A percentile compares a stretch with the other conserved stretches of the same genome.
phyloP scores from a whole-genome alignment of 495 filamentous ascomycete species.

The Aspergillus saccharolyticus region DNA sequence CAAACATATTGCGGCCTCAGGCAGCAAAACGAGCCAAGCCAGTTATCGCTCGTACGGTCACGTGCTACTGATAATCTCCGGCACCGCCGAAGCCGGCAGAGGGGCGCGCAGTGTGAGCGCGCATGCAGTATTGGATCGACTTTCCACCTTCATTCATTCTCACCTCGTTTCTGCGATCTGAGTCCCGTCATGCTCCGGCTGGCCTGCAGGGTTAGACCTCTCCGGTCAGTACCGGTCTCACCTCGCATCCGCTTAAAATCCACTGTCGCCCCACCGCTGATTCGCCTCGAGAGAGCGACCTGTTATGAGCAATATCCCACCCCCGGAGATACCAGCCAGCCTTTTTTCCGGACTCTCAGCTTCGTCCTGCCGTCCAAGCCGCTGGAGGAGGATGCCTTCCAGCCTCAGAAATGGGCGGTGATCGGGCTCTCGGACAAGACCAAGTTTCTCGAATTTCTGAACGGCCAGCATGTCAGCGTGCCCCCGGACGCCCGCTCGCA shows the following conservation, averaged over 20 bases:
- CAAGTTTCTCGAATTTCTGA: conserved; percentile 68
- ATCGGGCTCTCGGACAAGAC: conserved; percentile 70
- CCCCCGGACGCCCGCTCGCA: conserved; percentile 69
- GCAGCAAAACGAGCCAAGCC: background rate
- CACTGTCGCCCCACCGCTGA: conserved; percentile 49
- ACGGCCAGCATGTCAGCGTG: conserved; percentile 65
- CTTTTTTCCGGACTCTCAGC: conserved; percentile 62
- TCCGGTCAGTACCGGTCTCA: conserved; percentile 3
- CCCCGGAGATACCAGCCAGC: conserved; percentile 39
- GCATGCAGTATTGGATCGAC: too few species aligned
- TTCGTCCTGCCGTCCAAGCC: conserved; percentile 57
- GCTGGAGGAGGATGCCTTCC: conserved; percentile 1
- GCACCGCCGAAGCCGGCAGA: background rate
- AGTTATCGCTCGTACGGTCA: background rate
- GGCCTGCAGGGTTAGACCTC: conserved; percentile 4
- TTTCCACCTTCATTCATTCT: background rate
- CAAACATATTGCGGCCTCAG: background rate
- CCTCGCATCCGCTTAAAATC: conserved; percentile 9
- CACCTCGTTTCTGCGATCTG: background rate
- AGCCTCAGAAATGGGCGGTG: conserved; percentile 63
- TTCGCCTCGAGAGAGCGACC: conserved; percentile 67
- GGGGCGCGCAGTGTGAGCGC: too few species aligned
- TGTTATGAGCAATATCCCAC: conserved; percentile 78
- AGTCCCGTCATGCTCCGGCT: conserved; percentile 7
- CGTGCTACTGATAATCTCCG: background rate